A percentile compares a stretch with the other conserved stretches of the same genome.
These are phyloP conservation scores for Globisporangium carolinianum DNA, from an alignment of 352 stramenopile species.

Conservation along the genomic window DNA sequence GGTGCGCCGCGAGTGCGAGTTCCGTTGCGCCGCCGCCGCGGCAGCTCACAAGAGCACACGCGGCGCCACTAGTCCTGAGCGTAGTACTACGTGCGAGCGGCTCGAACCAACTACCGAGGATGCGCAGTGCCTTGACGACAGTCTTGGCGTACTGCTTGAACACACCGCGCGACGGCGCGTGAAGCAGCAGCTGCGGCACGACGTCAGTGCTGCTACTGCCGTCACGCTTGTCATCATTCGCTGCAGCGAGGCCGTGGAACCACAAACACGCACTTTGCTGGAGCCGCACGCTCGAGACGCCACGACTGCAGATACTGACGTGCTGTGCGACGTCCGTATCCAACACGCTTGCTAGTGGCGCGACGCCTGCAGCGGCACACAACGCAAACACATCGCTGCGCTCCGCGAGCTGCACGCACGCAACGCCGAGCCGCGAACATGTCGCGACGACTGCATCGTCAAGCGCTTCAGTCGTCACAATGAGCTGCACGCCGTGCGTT, in stretches of 20 bases:
- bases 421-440: conserved; percentile 38
- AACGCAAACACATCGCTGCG: conserved; percentile 38
- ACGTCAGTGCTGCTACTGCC: not conserved
- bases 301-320: conserved; percentile 27
- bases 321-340: conserved; percentile 30
- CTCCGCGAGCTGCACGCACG: conserved; percentile 57
- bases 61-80: too few species aligned
- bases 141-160: conserved; percentile 63
- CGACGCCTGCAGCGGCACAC: conserved; percentile 26
- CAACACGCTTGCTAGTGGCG: conserved; percentile 42
- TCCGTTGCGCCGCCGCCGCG: conserved; percentile 43
- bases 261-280: conserved; percentile 33
- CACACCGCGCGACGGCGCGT: conserved; percentile 44
- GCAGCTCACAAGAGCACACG: conserved; percentile 18
- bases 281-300: conserved; percentile 25
- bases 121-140: conserved; percentile 47
- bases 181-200: conserved; percentile 51
- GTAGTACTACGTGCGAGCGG: not conserved
- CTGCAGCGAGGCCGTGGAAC: conserved; percentile 23
- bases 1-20: conserved; percentile 23
- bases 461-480: conserved; percentile 42
- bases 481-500: conserved; percentile 21
- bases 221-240: too few species aligned
- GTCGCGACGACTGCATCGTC: conserved; percentile 32
- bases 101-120: conserved; percentile 38